phyloP scores from a whole-genome alignment of 140 eudicot species.

The Erigeron philadelphicus region DNA sequence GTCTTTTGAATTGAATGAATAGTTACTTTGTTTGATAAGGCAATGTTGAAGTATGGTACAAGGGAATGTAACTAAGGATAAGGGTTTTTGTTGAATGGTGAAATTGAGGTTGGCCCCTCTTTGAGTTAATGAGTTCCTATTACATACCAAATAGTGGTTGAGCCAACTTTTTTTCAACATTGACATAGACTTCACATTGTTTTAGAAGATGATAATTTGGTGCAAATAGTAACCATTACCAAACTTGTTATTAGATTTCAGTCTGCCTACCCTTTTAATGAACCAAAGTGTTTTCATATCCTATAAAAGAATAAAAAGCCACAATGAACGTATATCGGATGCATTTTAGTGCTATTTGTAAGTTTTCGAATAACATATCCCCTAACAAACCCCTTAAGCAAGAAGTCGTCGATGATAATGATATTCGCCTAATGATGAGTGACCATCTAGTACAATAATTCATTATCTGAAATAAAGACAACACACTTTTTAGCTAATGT shows the following conservation, averaged over 20 bases:
- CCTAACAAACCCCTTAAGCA: not conserved
- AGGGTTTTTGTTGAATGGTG: conserved; percentile 30
- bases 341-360: not conserved
- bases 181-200: conserved; percentile 33
- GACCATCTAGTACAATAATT: not conserved
- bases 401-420: not conserved
- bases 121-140: conserved; percentile 37
- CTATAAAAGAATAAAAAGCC: not conserved
- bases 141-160: conserved; percentile 40
- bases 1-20: not conserved
- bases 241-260: conserved; percentile 27
- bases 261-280: conserved; percentile 10
- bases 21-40: conserved; percentile 26
- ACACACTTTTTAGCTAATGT: too few relatives aligned
- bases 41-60: conserved; percentile 35
- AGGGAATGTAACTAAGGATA: conserved; percentile 31
- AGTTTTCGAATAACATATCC: not conserved
- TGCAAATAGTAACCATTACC: conserved; percentile 32
- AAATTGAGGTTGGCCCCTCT: conserved; percentile 28
- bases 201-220: conserved; percentile 26
- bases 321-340: not conserved
- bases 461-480: too few relatives aligned
- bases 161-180: conserved; percentile 28
- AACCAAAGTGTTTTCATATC: not conserved
- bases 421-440: not conserved